Conservation (phyloP, 78 protist genomes). For the Cavenderia fasciculata region DNA sequence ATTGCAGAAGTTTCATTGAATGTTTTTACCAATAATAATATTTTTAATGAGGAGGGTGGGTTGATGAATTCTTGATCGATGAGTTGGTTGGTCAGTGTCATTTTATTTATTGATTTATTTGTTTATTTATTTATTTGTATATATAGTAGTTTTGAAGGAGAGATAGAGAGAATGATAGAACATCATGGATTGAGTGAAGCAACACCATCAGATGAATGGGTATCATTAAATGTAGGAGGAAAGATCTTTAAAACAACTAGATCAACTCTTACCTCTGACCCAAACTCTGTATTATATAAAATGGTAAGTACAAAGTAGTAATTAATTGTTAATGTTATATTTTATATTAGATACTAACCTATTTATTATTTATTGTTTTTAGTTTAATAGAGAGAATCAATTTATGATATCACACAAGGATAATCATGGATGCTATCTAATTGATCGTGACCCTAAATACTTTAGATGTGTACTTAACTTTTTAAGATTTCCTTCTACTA, state of each 20-base stretch:
- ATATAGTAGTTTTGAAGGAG: no score
- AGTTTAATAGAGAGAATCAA: constrained; percentile 14
- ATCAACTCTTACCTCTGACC: constrained; percentile 38
- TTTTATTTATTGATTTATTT: no score
- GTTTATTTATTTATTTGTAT: no score
- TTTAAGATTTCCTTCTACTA: constrained; percentile 27
- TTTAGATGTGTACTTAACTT: constrained; percentile 60
- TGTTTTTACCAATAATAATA: no score
- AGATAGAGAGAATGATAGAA: no score
- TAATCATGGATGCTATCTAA: constrained; percentile 15
- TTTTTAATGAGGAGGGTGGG: no score
- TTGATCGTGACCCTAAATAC: constrained; percentile 71
- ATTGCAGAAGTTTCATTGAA: no score
- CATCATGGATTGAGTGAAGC: no score
- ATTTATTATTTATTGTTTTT: not conserved
- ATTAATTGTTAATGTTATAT: not conserved
- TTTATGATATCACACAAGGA: constrained; percentile 32
- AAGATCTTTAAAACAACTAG: constrained; percentile 47
- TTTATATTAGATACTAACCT: not conserved
- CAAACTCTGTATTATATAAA: constrained; percentile 52
- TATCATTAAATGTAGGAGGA: constrained; percentile 76
- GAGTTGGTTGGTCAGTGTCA: no score
- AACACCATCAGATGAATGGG: no score
- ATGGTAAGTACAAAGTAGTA: constrained; percentile 21
- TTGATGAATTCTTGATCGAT: no score